Evolutionary conservation across 257 asterid genomes (phyloP).

Genomic region (Salvia splendens): DNA sequence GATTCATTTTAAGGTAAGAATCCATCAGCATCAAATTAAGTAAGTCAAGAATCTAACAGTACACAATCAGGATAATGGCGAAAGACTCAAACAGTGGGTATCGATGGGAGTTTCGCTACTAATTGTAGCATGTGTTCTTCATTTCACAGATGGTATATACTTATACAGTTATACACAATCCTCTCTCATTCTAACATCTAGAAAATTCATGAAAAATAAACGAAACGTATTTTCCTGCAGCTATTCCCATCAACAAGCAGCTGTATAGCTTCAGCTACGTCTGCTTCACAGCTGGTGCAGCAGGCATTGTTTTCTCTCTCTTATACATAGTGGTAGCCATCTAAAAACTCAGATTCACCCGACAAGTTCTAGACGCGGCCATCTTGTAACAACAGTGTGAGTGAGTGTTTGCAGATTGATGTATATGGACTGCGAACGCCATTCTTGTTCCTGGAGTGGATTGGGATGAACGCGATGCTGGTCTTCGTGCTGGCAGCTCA

Average conservation of each 20-base stretch:
- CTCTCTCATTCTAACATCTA: background rate
- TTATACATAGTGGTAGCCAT: slow-evolving; percentile 69
- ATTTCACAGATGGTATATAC: slow-evolving; percentile 69
- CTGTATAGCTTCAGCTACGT: slow-evolving; percentile 87
- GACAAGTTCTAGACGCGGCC: background rate
- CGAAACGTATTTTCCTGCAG: slow-evolving; percentile 35
- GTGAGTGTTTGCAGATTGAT: slow-evolving; percentile 40
- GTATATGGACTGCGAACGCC: slow-evolving; percentile 63
- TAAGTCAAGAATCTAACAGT: slow-evolving; percentile 6
- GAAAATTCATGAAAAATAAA: background rate
- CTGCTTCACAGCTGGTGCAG: slow-evolving; percentile 86
- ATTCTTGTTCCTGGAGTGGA: slow-evolving; percentile 90
- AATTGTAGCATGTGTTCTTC: slow-evolving; percentile 58
- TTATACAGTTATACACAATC: background rate
- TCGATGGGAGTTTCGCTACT: slow-evolving; percentile 68
- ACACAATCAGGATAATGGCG: slow-evolving; percentile 58
- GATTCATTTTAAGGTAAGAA: slow-evolving; percentile 69
- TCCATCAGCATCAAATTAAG: background rate
- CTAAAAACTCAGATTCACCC: background rate
- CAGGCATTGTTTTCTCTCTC: slow-evolving; percentile 70
- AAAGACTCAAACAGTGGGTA: slow-evolving; percentile 86
- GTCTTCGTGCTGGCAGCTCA: slow-evolving; percentile 88
- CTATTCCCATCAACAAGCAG: slow-evolving; percentile 91
- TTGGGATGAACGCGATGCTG: slow-evolving; percentile 94
- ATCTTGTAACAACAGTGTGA: background rate